Percentiles rank a stretch among this genome's conserved stretches.
Evolutionary conservation across 257 asterid genomes (phyloP).

Genomic region (Solanum neorickii): DNA sequence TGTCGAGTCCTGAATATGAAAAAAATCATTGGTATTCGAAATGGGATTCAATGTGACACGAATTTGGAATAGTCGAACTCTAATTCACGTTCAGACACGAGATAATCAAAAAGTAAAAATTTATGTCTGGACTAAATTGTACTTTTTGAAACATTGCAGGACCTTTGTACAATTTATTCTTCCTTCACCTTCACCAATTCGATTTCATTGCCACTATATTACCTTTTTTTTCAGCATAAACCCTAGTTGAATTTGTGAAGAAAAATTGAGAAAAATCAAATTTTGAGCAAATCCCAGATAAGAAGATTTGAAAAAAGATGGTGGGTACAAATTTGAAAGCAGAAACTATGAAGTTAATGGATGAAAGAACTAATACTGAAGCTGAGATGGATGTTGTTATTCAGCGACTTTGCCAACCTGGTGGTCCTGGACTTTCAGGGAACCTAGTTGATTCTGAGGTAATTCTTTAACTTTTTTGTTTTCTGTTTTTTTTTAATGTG

Average conservation of each 20-base stretch:
- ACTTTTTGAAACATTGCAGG: background rate
- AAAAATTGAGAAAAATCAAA: background rate
- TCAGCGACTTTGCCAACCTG: slow-evolving; percentile 64
- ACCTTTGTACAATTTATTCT: background rate
- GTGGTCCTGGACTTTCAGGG: slow-evolving; percentile 88
- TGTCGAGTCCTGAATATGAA: fast-evolving
- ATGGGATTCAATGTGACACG: too few relatives aligned
- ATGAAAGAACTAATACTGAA: slow-evolving; percentile 50
- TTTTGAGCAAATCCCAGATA: background rate
- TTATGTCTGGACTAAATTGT: background rate
- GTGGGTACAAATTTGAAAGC: slow-evolving; percentile 84
- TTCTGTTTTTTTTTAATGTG: background rate
- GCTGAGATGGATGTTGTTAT: slow-evolving; percentile 72
- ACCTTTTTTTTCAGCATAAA: background rate
- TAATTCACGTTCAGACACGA: fast-evolving
- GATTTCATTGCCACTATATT: background rate
- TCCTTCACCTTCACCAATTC: background rate
- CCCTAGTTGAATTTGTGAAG: background rate
- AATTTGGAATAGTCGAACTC: too few relatives aligned
- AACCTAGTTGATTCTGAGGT: slow-evolving; percentile 76
- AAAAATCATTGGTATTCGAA: too few relatives aligned
- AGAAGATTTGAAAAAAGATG: slow-evolving; percentile 22
- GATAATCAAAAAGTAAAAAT: background rate
- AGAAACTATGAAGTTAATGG: slow-evolving; percentile 74
- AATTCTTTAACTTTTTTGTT: background rate